A percentile compares a stretch with the other conserved stretches of the same genome.
Conservation (phyloP, 2,329 filamentous ascomycete genomes). For the Fusarium cicatricum region DNA sequence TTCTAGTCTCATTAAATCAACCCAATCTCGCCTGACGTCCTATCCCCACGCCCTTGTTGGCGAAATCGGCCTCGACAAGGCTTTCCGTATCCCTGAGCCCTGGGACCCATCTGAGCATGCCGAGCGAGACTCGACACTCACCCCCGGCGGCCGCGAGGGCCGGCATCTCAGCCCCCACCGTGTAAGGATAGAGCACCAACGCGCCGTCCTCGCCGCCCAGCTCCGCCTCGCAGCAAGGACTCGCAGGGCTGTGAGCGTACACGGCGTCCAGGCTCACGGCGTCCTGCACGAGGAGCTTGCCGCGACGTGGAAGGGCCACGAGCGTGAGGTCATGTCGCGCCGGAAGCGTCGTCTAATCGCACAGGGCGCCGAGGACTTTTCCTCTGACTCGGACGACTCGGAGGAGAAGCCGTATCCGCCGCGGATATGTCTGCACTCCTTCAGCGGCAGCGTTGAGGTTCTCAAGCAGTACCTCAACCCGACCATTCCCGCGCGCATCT, state of each 20-base stretch:
- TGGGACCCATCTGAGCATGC: constrained; percentile 53
- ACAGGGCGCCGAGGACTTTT: constrained; percentile 57
- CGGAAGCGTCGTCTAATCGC: constrained; percentile 63
- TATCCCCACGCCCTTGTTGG: constrained; percentile 75
- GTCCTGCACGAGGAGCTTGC: constrained; percentile 71
- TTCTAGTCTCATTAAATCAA: constrained; percentile 64
- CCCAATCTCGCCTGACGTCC: constrained; percentile 60
- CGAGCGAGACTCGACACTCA: constrained; percentile 54
- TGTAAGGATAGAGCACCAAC: constrained; percentile 75
- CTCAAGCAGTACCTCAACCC: constrained; percentile 81
- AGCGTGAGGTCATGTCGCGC: constrained; percentile 67
- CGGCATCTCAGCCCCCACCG: constrained; percentile 72
- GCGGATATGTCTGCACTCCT: constrained; percentile 92
- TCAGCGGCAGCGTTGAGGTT: constrained; percentile 78
- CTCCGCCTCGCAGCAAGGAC: constrained; percentile 75
- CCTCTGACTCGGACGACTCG: constrained; percentile 44
- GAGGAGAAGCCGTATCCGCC: constrained; percentile 75
- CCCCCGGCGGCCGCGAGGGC: constrained; percentile 76
- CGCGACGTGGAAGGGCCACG: constrained; percentile 74
- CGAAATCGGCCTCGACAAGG: constrained; percentile 80
- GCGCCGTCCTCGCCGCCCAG: constrained; percentile 70
- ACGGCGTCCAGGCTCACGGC: constrained; percentile 81
- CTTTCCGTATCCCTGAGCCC: constrained; percentile 74
- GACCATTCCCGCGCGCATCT: constrained; percentile 77
- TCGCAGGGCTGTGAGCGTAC: constrained; percentile 71